Percentiles rank a stretch among this genome's conserved stretches.
phyloP scores from a whole-genome alignment of 192 early-diverging fungal species.

The Coemansia sp. region DNA sequence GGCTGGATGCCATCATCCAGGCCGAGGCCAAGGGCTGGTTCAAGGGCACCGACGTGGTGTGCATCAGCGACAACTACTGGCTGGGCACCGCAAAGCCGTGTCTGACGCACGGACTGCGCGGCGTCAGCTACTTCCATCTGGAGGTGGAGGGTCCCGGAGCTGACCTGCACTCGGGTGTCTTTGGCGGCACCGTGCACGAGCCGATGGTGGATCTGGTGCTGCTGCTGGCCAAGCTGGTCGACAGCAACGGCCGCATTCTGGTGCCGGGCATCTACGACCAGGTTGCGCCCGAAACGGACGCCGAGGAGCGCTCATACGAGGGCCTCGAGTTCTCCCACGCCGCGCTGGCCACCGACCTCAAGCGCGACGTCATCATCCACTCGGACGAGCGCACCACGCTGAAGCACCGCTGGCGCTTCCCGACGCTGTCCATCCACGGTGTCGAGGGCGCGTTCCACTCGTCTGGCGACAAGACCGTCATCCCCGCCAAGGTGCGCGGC shows the following conservation, averaged over 20 bases:
- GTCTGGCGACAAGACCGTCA: slow-evolving; percentile 94
- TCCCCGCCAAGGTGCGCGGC: slow-evolving; percentile 91
- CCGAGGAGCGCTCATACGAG: slow-evolving; percentile 81
- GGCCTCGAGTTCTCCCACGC: slow-evolving; percentile 71
- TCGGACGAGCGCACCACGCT: slow-evolving; percentile 73
- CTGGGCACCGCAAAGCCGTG: slow-evolving; percentile 94
- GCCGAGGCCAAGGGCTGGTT: slow-evolving; percentile 89
- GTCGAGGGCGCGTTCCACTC: slow-evolving; percentile 96
- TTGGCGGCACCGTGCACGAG: slow-evolving; percentile 93
- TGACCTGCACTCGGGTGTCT: slow-evolving; percentile 97
- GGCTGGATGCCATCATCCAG: slow-evolving; percentile 87
- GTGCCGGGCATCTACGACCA: slow-evolving; percentile 91
- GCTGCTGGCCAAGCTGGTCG: slow-evolving; percentile 82
- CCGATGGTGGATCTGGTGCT: slow-evolving; percentile 95
- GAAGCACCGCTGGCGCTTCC: slow-evolving; percentile 93
- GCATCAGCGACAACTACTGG: slow-evolving; percentile 99
- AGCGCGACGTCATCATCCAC: slow-evolving; percentile 76
- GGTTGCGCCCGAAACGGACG: slow-evolving; percentile 81
- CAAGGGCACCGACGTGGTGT: slow-evolving; percentile 89
- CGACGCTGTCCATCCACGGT: slow-evolving; percentile 94
- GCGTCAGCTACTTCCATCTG: slow-evolving; percentile 66
- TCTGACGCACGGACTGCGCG: slow-evolving; percentile 95
- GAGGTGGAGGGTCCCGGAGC: slow-evolving; percentile 77
- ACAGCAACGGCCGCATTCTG: slow-evolving; percentile 82
- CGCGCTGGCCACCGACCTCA: slow-evolving; percentile 68